Percentiles rank a stretch among this genome's conserved stretches.
Conservation (phyloP, 345 rosid species). For the Arabidopsis thaliana region TAIR10.1 NC_003071.7:12722001-12722500, state of each 20-base stretch:
- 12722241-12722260: not conserved
- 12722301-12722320: not conserved
- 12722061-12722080: no score
- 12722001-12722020: no score
- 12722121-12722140: not conserved
- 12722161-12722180: no score
- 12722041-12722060: no score
- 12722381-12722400: not conserved
- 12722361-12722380: slow-evolving; percentile 15
- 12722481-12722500: not conserved
- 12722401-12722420: not conserved
- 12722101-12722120: not conserved
- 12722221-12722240: not conserved
- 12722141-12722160: not conserved
- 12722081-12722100: not conserved
- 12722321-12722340: not conserved
- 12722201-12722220: not conserved
- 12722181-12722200: no score
- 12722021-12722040: no score
- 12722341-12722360: slow-evolving; percentile 10
- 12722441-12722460: not conserved
- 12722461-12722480: not conserved
- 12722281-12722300: not conserved
- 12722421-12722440: not conserved
- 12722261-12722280: not conserved